These are phyloP conservation scores for Amanita exitialis DNA, from an alignment of 768 basidiomycete species.

Conservation along the genomic window DNA sequence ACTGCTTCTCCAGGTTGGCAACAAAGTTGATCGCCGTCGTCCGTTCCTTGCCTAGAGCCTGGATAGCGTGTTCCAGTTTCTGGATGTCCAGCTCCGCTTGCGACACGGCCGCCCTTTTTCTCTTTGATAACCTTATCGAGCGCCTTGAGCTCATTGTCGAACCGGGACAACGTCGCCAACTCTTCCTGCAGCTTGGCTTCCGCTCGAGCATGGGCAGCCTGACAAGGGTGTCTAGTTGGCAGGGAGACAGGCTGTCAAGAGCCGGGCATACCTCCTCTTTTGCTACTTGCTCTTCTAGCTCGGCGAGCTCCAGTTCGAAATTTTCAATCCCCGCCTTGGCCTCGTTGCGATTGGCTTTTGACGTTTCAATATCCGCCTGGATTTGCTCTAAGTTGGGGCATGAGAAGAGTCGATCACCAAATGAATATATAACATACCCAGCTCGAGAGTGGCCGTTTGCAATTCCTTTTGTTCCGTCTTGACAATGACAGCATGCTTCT, in stretches of 20 bases:
- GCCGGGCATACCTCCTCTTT: slow-evolving; percentile 30
- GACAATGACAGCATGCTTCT: slow-evolving; percentile 71
- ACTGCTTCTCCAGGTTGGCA: slow-evolving; percentile 65
- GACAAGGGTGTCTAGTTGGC: background rate
- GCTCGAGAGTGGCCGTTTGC: slow-evolving; percentile 78
- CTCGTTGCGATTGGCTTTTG: slow-evolving; percentile 33
- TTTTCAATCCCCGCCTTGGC: slow-evolving; percentile 36
- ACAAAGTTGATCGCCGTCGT: slow-evolving; percentile 39
- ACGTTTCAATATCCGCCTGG: slow-evolving; percentile 56
- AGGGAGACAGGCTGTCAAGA: background rate
- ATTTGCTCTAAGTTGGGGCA: slow-evolving; percentile 51
- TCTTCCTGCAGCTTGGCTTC: slow-evolving; percentile 74
- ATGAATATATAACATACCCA: slow-evolving; percentile 22
- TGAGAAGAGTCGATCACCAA: background rate
- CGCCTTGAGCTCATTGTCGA: slow-evolving; percentile 80
- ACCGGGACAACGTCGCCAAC: slow-evolving; percentile 76
- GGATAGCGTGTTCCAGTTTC: slow-evolving; percentile 63
- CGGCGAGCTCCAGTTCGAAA: slow-evolving; percentile 53
- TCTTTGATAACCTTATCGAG: slow-evolving; percentile 76
- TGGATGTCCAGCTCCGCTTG: slow-evolving; percentile 59
- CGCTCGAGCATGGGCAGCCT: slow-evolving; percentile 54
- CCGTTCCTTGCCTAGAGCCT: slow-evolving; percentile 54
- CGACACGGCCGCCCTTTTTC: slow-evolving; percentile 61
- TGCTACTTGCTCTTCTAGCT: slow-evolving; percentile 39
- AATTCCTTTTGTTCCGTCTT: slow-evolving; percentile 87